Conservation (phyloP, 805 yeast genomes). For the Teunomyces gatunensis region DNA sequence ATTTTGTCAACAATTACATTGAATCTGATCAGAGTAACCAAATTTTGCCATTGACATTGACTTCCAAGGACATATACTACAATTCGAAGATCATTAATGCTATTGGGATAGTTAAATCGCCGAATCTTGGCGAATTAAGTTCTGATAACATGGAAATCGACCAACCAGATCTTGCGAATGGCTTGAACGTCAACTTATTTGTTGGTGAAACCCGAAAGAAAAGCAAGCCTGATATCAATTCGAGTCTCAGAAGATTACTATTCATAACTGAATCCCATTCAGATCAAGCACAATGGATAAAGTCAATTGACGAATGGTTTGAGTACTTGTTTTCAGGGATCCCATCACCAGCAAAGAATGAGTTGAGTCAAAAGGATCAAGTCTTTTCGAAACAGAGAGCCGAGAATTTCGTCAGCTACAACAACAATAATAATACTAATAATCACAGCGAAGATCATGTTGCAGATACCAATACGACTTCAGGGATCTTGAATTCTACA, state of each 20-base stretch:
- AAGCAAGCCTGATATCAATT: background rate
- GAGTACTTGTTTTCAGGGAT: conserved; percentile 21
- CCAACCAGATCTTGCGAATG: background rate
- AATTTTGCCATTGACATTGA: conserved; percentile 18
- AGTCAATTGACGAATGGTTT: conserved; percentile 16
- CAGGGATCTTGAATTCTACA: conserved; percentile 13
- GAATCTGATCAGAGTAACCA: conserved; percentile 9
- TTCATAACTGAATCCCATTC: conserved; percentile 8
- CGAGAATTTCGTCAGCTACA: conserved; percentile 11
- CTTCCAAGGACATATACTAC: conserved; percentile 18
- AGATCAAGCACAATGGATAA: conserved; percentile 5
- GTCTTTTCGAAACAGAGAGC: conserved; percentile 31
- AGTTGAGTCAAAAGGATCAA: conserved; percentile 36
- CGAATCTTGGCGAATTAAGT: background rate
- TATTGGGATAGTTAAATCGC: background rate
- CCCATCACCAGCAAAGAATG: conserved; percentile 25
- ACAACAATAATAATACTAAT: background rate
- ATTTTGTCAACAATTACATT: conserved; percentile 25
- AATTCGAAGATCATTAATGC: conserved; percentile 16
- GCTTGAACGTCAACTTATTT: background rate
- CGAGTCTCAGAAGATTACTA: conserved; percentile 6
- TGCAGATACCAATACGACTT: conserved; percentile 8
- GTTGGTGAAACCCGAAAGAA: background rate
- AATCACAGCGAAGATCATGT: conserved; percentile 4
- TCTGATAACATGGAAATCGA: conserved; percentile 13